Base-by-base conservation (phyloP, 75 land plant genomes). In the Pinus albicaulis region DNA sequence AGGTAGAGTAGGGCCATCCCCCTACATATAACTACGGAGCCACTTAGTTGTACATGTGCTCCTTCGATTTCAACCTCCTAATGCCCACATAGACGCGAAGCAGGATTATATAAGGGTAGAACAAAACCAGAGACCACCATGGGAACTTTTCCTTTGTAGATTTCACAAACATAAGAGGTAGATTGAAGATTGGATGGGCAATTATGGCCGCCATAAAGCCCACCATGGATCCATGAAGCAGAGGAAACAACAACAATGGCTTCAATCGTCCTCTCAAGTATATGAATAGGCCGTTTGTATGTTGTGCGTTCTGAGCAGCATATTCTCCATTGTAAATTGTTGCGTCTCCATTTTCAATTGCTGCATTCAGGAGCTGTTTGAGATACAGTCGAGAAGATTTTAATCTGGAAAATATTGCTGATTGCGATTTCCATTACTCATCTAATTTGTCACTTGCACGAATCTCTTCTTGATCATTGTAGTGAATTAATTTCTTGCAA, bases 1-100 rank as follows among this genome's bases (percentile, higher is more conserved):
- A 59, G 4, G 65, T 20, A 26, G 82, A 73, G 65, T 23, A 84
- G 56, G 99, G 99, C 99, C 97, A 93, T 0, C 94, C 99, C 0
- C 99, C 99, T 55, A 96, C 97, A 81, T 82, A 96, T 15, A 96
- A 25, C 16, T 89, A 91, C 7, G 86, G 85, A 59, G 59, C 75
- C 41, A 96, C 76, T 74, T 96, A 83, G 34, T 11, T 85, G 36
- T 83, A 91, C 26, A 90, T 80, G 0, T 89, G 84, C 77, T 96
- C 97, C 26, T 72, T 74, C 26, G 74, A 80, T 24, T 34, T 61
- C 36, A 80, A 57, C 48, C 99, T 83, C 64, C 97, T 81, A 52
- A 84, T 38, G 17, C 64, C 17, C 5, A 89, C 90, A 58, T 89
- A 94, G 0, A 61, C 10, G n/a, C 89, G 79, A 57, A 87, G 81